A percentile compares a stretch with the other conserved stretches of the same genome.
phyloP scores from a whole-genome alignment of 1,284 basidiomycete species.

The Laetiporus sulphureus region DNA sequence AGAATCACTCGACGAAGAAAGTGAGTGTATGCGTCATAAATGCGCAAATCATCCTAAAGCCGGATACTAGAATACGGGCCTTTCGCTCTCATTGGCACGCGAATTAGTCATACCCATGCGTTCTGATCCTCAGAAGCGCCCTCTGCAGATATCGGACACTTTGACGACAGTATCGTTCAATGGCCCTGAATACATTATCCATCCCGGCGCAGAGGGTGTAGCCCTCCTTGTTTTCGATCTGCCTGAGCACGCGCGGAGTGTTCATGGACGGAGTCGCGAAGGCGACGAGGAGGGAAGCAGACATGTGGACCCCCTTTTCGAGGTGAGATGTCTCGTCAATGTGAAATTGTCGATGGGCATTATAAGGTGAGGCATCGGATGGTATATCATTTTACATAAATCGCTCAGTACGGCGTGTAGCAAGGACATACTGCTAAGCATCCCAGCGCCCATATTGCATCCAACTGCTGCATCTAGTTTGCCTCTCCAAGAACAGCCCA shows the following conservation, averaged over 20 bases:
- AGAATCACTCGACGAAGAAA: conserved; percentile 73
- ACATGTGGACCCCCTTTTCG: conserved; percentile 50
- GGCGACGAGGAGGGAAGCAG: conserved; percentile 27
- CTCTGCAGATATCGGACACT: conserved; percentile 57
- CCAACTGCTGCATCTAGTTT: conserved; percentile 45
- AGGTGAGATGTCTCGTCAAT: conserved; percentile 48
- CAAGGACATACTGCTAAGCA: conserved; percentile 57
- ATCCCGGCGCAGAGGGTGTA: conserved; percentile 65
- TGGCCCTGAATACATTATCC: conserved; percentile 64
- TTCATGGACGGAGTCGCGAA: conserved; percentile 44
- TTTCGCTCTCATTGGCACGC: conserved; percentile 52
- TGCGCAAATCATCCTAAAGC: no score
- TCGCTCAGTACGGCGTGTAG: no score
- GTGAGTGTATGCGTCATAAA: no score
- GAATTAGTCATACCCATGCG: conserved; percentile 47
- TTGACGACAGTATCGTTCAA: conserved; percentile 62
- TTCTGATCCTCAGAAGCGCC: conserved; percentile 34
- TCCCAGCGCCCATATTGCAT: conserved; percentile 62
- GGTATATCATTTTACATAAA: no score
- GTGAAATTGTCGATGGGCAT: conserved; percentile 58
- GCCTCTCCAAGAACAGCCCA: conserved; percentile 17
- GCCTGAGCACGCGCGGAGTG: conserved; percentile 52
- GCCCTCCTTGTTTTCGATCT: conserved; percentile 72
- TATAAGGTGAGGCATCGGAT: conserved; percentile 54
- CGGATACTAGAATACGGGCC: conserved; percentile 62